Base-by-base conservation (phyloP, 2,329 filamentous ascomycete genomes). In the Penicillium sumatraense region DNA sequence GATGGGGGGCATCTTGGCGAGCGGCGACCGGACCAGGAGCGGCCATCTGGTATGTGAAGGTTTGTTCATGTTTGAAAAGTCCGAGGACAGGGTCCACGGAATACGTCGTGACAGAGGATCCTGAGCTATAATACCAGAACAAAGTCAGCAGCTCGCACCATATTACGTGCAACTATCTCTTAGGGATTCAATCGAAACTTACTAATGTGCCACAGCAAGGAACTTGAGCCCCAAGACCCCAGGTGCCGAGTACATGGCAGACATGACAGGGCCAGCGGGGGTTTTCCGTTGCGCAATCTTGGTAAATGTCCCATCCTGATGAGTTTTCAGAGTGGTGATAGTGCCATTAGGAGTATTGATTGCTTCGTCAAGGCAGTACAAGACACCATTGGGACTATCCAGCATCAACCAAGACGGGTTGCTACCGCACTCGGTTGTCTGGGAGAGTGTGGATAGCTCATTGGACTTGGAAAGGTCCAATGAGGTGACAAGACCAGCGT, bases 1-100 rank as follows among this genome's bases (percentile, higher is more conserved):
- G 83, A 61, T 86, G 83, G 5, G 83, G 75, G 5, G 75, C 77
- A 53, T 84, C 79, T 66, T 86, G 83, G 14, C 83, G 79, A 26
- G 63, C 67, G 4, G 79, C 70, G 44, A 75, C 71, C 10, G 80
- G 74, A 0, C 81, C 81, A 0, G 74, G 73, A 3, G 20, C 20
- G 6, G 52, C n/a, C 16, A 64, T 42, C 14, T 54, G 24, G 20
- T 59, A 66, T 10, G 54, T 57, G 31, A 65, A 62, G n/a, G 54
- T 59, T 42, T 64, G 60, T 23, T 23, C 24, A n/a, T 41, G 42
- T 3, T 55, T 31, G 26, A 63, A 56, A 20, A 24, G n/a, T n/a
- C 56, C 56, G 4, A 11, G 14, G n/a, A 18, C n/a, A 2, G 50
- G 27, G 45, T 63, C 50, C 6, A 59, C 20, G 21, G 52, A 45